Evolutionary conservation across 1,284 basidiomycete species (phyloP), one percentile per base, ranked within the genome.

Genomic region (Chiua sp.): DNA sequence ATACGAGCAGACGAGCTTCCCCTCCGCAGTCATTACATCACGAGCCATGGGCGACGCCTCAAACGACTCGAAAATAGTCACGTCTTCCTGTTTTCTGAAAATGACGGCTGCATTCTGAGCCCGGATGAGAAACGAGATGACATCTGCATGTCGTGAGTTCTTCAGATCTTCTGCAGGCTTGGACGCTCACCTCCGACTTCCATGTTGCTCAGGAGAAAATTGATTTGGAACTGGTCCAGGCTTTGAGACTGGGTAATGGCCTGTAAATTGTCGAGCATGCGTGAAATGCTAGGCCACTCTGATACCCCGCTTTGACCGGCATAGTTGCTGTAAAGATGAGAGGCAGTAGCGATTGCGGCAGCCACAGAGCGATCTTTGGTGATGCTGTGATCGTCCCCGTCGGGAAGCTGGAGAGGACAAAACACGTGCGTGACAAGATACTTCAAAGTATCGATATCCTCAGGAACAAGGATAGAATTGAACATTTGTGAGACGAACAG

Each of bases 1-100:
- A 53, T 70, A 78, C 3, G 68, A 68, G 16, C 73, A 72, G 20
- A 73, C 18, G 11, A 78, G 64, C 51, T 76, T 78, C 15, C 76
- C 77, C 16, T 47, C 39, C 3, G 68, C 59, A 10, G 56, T 56
- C 64, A 71, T 72, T 12, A 44, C 42, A 44, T 44, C n/a, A 4
- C 22, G 42, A 10, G 42, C 20, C n/a, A n/a, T n/a, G n/a, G n/a
- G n/a, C n/a, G n/a, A n/a, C n/a, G n/a, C n/a, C n/a, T n/a, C n/a
- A n/a, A n/a, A n/a, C n/a, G n/a, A n/a, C n/a, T n/a, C n/a, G n/a
- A n/a, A n/a, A n/a, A n/a, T n/a, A n/a, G n/a, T n/a, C n/a, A n/a
- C n/a, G n/a, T n/a, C n/a, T n/a, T n/a, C n/a, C n/a, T n/a, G n/a
- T n/a, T n/a, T n/a, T n/a, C n/a, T n/a, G n/a, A n/a, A n/a, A n/a